A percentile compares a stretch with the other conserved stretches of the same genome.
These are phyloP conservation scores for Pyrenophora seminiperda DNA, from an alignment of 2,329 filamentous ascomycete genomes.

Conservation along the genomic window DNA sequence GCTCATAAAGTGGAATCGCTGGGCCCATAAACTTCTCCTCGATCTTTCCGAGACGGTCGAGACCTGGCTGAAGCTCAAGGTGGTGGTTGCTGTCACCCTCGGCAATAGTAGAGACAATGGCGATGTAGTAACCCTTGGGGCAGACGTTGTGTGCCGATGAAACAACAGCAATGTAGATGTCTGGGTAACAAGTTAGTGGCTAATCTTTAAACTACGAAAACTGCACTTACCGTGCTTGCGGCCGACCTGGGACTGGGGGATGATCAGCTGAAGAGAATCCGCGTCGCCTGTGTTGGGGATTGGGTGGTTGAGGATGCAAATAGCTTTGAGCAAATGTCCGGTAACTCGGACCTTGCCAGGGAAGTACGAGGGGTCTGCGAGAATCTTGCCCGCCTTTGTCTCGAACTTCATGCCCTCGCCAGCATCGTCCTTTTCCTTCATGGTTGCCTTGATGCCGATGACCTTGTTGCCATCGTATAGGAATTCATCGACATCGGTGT, in stretches of 20 bases:
- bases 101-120: constrained; percentile 96
- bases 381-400: constrained; percentile 94
- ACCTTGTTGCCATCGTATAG: constrained; percentile 83
- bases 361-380: constrained; percentile 98
- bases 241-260: constrained; percentile 95
- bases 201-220: neutral
- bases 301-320: constrained; percentile 96
- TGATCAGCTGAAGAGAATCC: constrained; percentile 94
- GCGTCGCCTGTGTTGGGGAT: constrained; percentile 84
- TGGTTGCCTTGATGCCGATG: constrained; percentile 95
- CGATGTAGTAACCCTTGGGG: constrained; percentile 98
- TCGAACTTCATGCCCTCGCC: constrained; percentile 83
- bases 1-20: constrained; percentile 93
- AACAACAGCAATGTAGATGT: constrained; percentile 96
- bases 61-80: constrained; percentile 87
- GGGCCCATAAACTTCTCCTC: constrained; percentile 97
- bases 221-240: constrained; percentile 81
- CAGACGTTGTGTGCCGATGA: constrained; percentile 97
- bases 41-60: constrained; percentile 88
- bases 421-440: constrained; percentile 81
- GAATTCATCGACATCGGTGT: constrained; percentile 90
- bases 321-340: constrained; percentile 91
- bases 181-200: constrained; percentile 53
- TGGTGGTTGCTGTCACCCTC: constrained; percentile 93
- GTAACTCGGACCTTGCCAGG: constrained; percentile 83